These are phyloP conservation scores for Avena insularis DNA, from an alignment of 176 grass and related monocot species.

Conservation along the genomic window DNA sequence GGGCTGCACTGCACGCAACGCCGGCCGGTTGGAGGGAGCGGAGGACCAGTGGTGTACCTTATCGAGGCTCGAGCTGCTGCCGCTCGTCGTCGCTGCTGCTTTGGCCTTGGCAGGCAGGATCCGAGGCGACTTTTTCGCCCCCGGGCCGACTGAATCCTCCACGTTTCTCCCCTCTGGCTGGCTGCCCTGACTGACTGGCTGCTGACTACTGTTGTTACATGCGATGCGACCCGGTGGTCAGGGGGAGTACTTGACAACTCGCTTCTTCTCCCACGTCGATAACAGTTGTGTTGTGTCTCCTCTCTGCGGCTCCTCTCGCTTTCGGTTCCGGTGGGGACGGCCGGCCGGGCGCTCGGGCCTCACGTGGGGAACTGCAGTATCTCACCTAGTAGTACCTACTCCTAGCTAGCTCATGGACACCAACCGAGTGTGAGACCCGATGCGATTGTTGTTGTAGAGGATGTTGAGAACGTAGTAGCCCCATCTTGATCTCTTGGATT, in stretches of 20 bases:
- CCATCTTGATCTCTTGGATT: too few relatives aligned
- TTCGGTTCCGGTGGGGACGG: conserved; percentile 21
- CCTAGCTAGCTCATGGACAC: too few relatives aligned
- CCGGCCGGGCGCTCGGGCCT: neutral
- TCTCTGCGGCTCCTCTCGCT: neutral
- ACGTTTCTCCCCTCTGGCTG: conserved; percentile 9
- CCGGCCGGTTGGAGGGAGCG: neutral
- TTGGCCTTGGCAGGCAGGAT: neutral
- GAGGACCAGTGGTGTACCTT: conserved; percentile 11
- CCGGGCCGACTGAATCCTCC: neutral
- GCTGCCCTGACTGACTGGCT: neutral
- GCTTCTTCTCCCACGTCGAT: neutral
- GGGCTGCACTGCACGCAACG: neutral
- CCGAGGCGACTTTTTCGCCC: conserved; percentile 37
- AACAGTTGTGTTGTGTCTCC: neutral
- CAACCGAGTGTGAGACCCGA: too few relatives aligned
- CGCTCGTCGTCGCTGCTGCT: neutral
- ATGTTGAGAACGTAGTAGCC: too few relatives aligned
- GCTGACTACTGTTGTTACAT: neutral
- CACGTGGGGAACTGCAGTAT: neutral
- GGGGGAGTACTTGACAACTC: conserved; percentile 23
- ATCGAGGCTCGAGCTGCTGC: conserved; percentile 18
- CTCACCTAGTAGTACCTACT: too few relatives aligned
- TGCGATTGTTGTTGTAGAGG: too few relatives aligned
- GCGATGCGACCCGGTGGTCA: neutral